Conservation (phyloP, 345 rosid species). For the Cardamine resedifolia region DNA sequence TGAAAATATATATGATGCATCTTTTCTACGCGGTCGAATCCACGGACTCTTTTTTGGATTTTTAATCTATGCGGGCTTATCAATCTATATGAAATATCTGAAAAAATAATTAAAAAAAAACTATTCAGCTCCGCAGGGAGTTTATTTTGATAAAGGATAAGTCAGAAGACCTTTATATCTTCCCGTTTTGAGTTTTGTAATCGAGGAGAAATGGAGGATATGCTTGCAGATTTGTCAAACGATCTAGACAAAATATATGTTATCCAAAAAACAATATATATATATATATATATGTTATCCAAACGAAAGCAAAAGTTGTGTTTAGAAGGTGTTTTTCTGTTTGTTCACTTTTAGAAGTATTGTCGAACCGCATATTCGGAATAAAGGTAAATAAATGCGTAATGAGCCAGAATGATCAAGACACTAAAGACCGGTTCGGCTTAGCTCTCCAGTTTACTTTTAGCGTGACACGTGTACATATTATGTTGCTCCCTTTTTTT, state of each 20-base stretch:
- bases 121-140: not conserved
- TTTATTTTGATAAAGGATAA: too few relatives aligned
- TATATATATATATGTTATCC: too few relatives aligned
- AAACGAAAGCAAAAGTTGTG: not conserved
- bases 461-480: not conserved
- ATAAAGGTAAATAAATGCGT: constrained; percentile 3
- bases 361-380: constrained; percentile 20
- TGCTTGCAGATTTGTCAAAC: not conserved
- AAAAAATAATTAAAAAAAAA: too few relatives aligned
- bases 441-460: not conserved
- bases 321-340: not conserved
- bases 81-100: not conserved
- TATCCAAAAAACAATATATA: too few relatives aligned
- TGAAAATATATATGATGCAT: not conserved
- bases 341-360: not conserved
- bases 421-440: constrained; percentile 1
- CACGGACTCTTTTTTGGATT: too few relatives aligned
- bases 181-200: not conserved
- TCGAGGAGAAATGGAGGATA: too few relatives aligned
- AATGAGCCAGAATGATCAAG: not conserved
- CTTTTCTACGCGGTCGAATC: not conserved
- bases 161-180: not conserved
- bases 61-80: not conserved
- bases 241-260: not conserved
- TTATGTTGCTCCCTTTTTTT: not conserved